phyloP scores from a whole-genome alignment of 2,329 filamentous ascomycete genomes.

The Sordariomycetes sp. region DNA sequence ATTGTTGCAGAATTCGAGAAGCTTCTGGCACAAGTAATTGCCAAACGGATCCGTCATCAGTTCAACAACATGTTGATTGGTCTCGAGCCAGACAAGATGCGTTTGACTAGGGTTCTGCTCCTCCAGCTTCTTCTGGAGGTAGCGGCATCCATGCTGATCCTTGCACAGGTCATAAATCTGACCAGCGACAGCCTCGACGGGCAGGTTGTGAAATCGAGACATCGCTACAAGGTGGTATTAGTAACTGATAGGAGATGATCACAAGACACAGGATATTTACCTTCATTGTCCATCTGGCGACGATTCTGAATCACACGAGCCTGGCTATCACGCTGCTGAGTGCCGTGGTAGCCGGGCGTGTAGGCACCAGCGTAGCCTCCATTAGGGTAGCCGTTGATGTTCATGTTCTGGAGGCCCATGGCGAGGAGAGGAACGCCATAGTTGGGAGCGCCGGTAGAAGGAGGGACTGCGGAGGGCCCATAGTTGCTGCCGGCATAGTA shows the following conservation, averaged over 20 bases:
- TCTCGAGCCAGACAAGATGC: slow-evolving; percentile 89
- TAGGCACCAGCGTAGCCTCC: slow-evolving; percentile 3
- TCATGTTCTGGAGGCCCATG: slow-evolving; percentile 56
- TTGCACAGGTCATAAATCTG: slow-evolving; percentile 89
- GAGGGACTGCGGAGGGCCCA: slow-evolving; percentile 6
- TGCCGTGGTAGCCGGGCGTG: slow-evolving; percentile 19
- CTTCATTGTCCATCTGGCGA: slow-evolving; percentile 61
- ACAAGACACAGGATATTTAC: slow-evolving; percentile 20
- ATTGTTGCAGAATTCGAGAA: slow-evolving; percentile 89
- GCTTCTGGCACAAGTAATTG: slow-evolving; percentile 98
- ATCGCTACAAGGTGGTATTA: slow-evolving; percentile 30
- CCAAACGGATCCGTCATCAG: slow-evolving; percentile 98
- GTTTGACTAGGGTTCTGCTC: slow-evolving; percentile 73
- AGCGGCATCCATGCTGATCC: slow-evolving; percentile 95
- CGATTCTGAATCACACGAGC: slow-evolving; percentile 63
- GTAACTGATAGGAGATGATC: no score
- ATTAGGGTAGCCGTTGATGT: slow-evolving; percentile 9
- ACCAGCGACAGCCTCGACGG: slow-evolving; percentile 66
- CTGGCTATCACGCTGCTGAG: slow-evolving; percentile 53
- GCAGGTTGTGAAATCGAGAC: slow-evolving; percentile 72
- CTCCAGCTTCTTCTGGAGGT: slow-evolving; percentile 93
- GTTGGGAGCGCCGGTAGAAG: slow-evolving; percentile 16
- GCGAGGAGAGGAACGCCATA: slow-evolving; percentile 45
- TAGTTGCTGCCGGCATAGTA: slow-evolving; percentile 1
- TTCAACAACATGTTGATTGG: slow-evolving; percentile 85